Evolutionary conservation across 1,284 basidiomycete genomes (phyloP), one percentile per base, ranked within the genome.

Genomic region (Melampsora larici-populina): DNA sequence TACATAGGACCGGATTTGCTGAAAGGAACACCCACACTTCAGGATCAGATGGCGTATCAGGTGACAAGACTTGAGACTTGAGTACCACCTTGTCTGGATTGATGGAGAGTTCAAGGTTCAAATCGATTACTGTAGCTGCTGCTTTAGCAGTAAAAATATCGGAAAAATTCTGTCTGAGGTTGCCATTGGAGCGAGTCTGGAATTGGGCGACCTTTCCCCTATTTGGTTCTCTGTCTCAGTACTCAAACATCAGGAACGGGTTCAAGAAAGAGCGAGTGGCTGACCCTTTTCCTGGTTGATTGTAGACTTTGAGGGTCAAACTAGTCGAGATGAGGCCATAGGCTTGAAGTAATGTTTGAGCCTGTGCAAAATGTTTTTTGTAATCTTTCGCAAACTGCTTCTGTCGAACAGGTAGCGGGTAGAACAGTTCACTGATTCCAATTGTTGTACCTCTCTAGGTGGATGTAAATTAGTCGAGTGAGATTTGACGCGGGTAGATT

Each of bases 361-460:
- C 91, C 82, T 97, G 97, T 3, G 89, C 89, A 82, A 91, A 96
- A 82, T 99, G 95, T 60, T 94, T 89, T 83, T 97, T 98, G 5
- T 88, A 86, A 80, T 96, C 95, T 78, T 92, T 88, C 82, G 94
- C 90, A 65, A 98, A 88, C 82, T 98, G 96, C 82, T 95, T 95
- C 8, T 94, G 87, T 2, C 97, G 88, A 1, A 99, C 97, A 0
- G 97, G 94, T 0, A 97, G 87, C 0, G 90, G 87, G 11, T 86
- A 85, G 85, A 99, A 98, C 3, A 98, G 86, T 13, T 89, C 89
- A 0, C 88, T 86, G 2, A 98, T 85, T 0, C 86, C 87, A 24
- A 97, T 87, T 0, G 94, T 97, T 0, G 96, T 98, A 0, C 97
- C 97, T 76, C 91, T 87, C 91, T 97, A 82, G 15, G 15, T 46